phyloP scores from a whole-genome alignment of 2,329 filamentous ascomycete genomes.

The Paradendryphiella salina region DNA sequence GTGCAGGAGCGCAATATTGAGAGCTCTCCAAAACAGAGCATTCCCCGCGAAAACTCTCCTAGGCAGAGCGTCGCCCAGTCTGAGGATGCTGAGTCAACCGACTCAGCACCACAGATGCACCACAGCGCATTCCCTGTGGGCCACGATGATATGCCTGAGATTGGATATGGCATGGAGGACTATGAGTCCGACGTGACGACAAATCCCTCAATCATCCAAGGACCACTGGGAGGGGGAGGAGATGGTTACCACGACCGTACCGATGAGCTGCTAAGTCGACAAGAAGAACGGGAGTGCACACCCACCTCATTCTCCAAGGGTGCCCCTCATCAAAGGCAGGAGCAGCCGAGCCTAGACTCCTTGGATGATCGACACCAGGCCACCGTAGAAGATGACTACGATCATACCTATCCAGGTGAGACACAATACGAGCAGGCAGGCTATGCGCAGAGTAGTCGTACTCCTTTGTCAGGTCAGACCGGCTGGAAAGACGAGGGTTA shows the following conservation, averaged over 20 bases:
- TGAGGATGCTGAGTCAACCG: conserved; percentile 25
- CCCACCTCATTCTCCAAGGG: conserved; percentile 38
- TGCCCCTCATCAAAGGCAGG: conserved; percentile 49
- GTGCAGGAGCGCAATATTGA: conserved; percentile 36
- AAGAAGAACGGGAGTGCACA: conserved; percentile 42
- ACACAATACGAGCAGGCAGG: conserved; percentile 40
- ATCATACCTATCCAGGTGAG: conserved; percentile 39
- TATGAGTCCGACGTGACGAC: conserved; percentile 69
- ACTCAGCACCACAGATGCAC: conserved; percentile 60
- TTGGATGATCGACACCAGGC: conserved; percentile 42
- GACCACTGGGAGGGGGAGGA: conserved; percentile 66
- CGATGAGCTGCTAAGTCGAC: conserved; percentile 38
- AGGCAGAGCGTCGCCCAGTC: conserved; percentile 59
- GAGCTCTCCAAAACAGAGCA: conserved; percentile 60
- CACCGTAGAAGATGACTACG: conserved; percentile 46
- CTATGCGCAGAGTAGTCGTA: conserved; percentile 39
- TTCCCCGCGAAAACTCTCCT: conserved; percentile 56
- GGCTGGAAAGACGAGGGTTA: conserved; percentile 80
- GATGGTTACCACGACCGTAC: conserved; percentile 50
- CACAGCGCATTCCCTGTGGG: conserved; percentile 70
- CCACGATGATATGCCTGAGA: conserved; percentile 72
- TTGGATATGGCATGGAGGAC: conserved; percentile 65
- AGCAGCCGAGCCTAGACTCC: conserved; percentile 32
- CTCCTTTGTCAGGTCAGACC: conserved; percentile 56
- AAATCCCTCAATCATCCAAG: conserved; percentile 82